Evolutionary conservation across 1,139 yeast species (phyloP).

Genomic region (Blastobotrys persicus): DNA sequence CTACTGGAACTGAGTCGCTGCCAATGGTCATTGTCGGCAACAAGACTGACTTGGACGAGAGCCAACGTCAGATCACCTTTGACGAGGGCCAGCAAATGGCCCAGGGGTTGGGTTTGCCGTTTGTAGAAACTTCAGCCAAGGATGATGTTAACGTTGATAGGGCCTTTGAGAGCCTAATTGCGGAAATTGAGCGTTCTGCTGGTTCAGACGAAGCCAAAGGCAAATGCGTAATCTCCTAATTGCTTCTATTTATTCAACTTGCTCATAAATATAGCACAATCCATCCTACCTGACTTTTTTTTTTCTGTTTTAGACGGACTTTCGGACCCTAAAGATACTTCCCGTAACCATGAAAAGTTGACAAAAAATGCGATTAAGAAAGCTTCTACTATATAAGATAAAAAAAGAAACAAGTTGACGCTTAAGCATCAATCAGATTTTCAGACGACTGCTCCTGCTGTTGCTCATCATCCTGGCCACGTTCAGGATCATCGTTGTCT

Average conservation of each 20-base stretch:
- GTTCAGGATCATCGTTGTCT: conserved; percentile 42
- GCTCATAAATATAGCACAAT: background rate
- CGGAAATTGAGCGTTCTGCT: conserved; percentile 63
- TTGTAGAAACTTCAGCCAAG: conserved; percentile 83
- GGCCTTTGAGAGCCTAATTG: conserved; percentile 66
- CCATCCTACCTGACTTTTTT: background rate
- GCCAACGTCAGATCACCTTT: conserved; percentile 55
- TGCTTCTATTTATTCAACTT: background rate
- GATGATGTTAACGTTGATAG: conserved; percentile 62
- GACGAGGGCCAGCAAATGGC: conserved; percentile 68
- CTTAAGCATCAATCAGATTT: conserved; percentile 53
- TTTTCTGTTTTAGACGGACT: no score
- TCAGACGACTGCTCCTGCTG: conserved; percentile 28
- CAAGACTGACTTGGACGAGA: conserved; percentile 67
- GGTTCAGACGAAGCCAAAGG: conserved; percentile 45
- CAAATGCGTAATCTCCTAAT: conserved; percentile 29
- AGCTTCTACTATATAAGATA: background rate
- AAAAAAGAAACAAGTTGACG: background rate
- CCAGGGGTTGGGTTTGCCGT: conserved; percentile 57
- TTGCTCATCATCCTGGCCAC: conserved; percentile 35
- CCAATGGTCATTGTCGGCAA: conserved; percentile 87
- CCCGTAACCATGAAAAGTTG: background rate
- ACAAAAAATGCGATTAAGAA: conserved; percentile 1
- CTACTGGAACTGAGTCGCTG: conserved; percentile 66
- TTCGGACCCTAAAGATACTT: no score